Conservation (phyloP, 129 eudicot genomes). For the Helianthus annuus region HanXRQr2.0-SUNRISE NC_035436.2:167075151-167075650, state of each 20-base stretch:
- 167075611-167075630: constrained; percentile 44
- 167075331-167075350: background rate
- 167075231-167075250: constrained; percentile 62
- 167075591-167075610: constrained; percentile 35
- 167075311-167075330: background rate
- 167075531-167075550: constrained; percentile 53
- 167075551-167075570: constrained; percentile 39
- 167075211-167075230: constrained; percentile 90
- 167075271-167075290: constrained; percentile 7
- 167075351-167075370: constrained; percentile 61
- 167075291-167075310: background rate
- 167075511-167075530: constrained; percentile 82
- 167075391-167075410: constrained; percentile 39
- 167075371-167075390: constrained; percentile 46
- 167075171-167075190: constrained; percentile 52
- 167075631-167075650: constrained; percentile 27
- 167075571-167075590: background rate
- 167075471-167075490: constrained; percentile 58
- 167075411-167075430: constrained; percentile 45
- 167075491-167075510: constrained; percentile 67
- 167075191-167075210: constrained; percentile 88
- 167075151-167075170: background rate
- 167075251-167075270: constrained; percentile 73
- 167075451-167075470: constrained; percentile 71
- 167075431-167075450: constrained; percentile 56